Evolutionary conservation across 108 stramenopile species (phyloP).

Genomic region (Hondaea fermentalgiana): DNA sequence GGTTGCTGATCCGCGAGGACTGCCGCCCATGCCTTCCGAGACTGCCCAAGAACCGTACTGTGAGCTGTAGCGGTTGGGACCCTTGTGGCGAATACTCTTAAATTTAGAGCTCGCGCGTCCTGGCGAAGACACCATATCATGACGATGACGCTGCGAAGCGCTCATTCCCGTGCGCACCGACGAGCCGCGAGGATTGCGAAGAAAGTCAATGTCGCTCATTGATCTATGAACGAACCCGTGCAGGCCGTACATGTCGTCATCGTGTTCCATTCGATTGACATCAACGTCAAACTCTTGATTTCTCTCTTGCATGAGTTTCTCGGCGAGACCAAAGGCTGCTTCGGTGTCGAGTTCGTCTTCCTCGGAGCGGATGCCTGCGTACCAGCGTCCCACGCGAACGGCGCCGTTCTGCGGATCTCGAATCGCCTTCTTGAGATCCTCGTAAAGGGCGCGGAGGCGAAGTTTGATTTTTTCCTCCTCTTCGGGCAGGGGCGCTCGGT

Average conservation of each 20-base stretch:
- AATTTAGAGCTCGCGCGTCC: too few relatives aligned
- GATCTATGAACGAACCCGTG: background rate
- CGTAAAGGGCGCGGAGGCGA: background rate
- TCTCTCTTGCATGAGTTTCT: background rate
- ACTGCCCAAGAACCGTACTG: too few relatives aligned
- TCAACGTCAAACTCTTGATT: background rate
- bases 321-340: background rate
- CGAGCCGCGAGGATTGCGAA: background rate
- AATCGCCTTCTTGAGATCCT: background rate
- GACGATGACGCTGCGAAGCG: background rate
- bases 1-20: background rate
- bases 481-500: background rate
- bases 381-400: background rate
- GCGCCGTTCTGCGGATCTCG: background rate
- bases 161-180: background rate
- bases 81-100: too few relatives aligned
- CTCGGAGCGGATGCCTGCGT: background rate
- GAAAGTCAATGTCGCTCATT: background rate
- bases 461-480: background rate
- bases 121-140: too few relatives aligned
- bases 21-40: background rate
- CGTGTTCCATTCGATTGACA: background rate
- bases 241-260: background rate
- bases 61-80: too few relatives aligned
- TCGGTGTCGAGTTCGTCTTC: background rate